Evolutionary conservation across 257 asterid genomes (phyloP), one percentile per base, ranked within the genome.

Genomic region (Solanum infundibuliforme): DNA sequence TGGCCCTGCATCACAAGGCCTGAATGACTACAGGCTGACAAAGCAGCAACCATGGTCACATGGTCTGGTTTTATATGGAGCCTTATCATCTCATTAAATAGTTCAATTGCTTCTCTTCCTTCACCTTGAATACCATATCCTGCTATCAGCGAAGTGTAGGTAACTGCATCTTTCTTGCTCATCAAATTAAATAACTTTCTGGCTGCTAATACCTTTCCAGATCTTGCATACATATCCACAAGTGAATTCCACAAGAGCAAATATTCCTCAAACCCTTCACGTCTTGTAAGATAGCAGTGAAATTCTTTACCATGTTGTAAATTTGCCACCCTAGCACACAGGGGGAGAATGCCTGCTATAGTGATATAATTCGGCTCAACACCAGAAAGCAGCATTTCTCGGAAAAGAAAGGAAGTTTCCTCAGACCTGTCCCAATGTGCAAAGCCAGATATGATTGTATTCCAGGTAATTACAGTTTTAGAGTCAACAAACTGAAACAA

Each of bases 1-100:
- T 90, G 92, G 32, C 98, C 98, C 85, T 92, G 90, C 36, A 81
- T 85, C 35, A 96, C 94, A 83, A 95, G 95, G 25, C 99, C 97
- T 13, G 99, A 95, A 91, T 95, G 99, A 87, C 99, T 94, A 66
- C 98, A 96, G 27, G 97, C 99, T 74, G 98, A 93, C 83, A 95
- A 88, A 77, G 93, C 88, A 85, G 98, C 94, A 87, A 94, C 89
- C 98, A 95, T 94, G 86, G 95, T 93, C 60, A 94, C 90, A n/a
- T 92, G 93, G 68, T 95, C 98, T 43, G 98, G 98, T 89, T 94
- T 90, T 89, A 96, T 90, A 11, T 92, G 60, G 85, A 89, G 90
- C 87, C 43, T 81, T 69, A 89, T 90, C 98, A 96, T 95, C 88
- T 96, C 95, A 34, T 94, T 93, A 74, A 95, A 94, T 72, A 96